These are phyloP conservation scores for Suhomyces guaymorum DNA, from an alignment of 1,139 yeast species.

Conservation along the genomic window DNA sequence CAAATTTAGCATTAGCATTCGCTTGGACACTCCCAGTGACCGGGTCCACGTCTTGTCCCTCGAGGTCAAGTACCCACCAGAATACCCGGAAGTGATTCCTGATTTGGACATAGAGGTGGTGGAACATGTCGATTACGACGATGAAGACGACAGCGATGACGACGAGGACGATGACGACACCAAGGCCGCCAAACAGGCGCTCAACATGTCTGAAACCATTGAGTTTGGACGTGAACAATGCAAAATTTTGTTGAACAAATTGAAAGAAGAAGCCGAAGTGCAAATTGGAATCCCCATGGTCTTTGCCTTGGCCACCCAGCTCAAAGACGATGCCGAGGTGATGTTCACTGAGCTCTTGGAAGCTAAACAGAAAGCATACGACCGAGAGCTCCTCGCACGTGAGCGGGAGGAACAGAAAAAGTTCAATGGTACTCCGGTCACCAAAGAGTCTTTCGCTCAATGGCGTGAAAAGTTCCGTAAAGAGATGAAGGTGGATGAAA, in stretches of 20 bases:
- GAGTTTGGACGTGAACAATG: conserved; percentile 52
- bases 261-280: conserved; percentile 66
- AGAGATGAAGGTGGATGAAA: conserved; percentile 56
- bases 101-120: conserved; percentile 44
- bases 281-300: conserved; percentile 87
- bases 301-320: conserved; percentile 70
- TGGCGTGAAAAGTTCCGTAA: conserved; percentile 72
- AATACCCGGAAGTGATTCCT: conserved; percentile 74
- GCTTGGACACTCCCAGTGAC: conserved; percentile 61
- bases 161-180: conserved; percentile 48
- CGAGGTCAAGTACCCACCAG: conserved; percentile 64
- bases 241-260: conserved; percentile 35
- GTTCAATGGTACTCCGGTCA: conserved; percentile 80
- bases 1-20: conserved; percentile 47
- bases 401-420: conserved; percentile 72
- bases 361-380: conserved; percentile 58
- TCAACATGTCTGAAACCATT: conserved; percentile 58
- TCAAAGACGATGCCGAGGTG: conserved; percentile 79
- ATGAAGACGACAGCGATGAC: conserved; percentile 39
- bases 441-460: conserved; percentile 61
- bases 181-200: conserved; percentile 43
- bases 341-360: conserved; percentile 58
- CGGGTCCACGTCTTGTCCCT: conserved; percentile 54
- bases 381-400: conserved; percentile 55
- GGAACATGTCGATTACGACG: conserved; percentile 35